Percentiles rank a stretch among this genome's conserved stretches.
Conservation (phyloP, 1,139 yeast genomes). For the Geotrichum restrictum region DNA sequence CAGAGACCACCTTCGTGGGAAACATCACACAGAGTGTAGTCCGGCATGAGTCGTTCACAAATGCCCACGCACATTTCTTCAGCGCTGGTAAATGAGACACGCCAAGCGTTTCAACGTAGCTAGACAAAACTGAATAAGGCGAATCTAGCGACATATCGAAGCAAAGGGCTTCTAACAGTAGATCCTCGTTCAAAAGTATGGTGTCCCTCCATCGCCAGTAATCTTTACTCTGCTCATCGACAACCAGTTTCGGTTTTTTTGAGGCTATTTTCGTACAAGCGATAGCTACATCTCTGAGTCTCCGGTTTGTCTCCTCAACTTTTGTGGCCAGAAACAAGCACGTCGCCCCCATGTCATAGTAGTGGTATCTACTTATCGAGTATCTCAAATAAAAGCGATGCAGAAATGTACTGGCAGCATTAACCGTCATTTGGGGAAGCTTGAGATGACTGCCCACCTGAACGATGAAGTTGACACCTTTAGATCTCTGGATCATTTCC, state of each 20-base stretch:
- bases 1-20: conserved; percentile 37
- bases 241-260: conserved; percentile 40
- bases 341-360: conserved; percentile 47
- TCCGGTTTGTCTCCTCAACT: conserved; percentile 49
- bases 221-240: conserved; percentile 48
- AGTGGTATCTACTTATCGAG: conserved; percentile 43
- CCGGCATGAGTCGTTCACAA: conserved; percentile 42
- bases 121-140: conserved; percentile 41
- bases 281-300: conserved; percentile 46
- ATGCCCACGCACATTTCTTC: conserved; percentile 39
- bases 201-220: conserved; percentile 51
- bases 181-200: conserved; percentile 45
- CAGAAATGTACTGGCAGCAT: conserved; percentile 48
- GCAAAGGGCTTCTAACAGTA: conserved; percentile 47
- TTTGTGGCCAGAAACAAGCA: conserved; percentile 51
- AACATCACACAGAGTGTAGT: conserved; percentile 38
- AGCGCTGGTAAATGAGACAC: conserved; percentile 30
- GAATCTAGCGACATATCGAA: conserved; percentile 47
- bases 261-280: conserved; percentile 48
- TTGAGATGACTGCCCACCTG: conserved; percentile 45
- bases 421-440: conserved; percentile 47
- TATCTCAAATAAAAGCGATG: conserved; percentile 51
- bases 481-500: conserved; percentile 45
- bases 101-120: conserved; percentile 31
- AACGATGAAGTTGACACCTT: conserved; percentile 47